A percentile compares a stretch with the other conserved stretches of the same genome.
These are phyloP conservation scores for Penicillium malachiteum DNA, from an alignment of 495 filamentous ascomycete genomes.

Conservation along the genomic window DNA sequence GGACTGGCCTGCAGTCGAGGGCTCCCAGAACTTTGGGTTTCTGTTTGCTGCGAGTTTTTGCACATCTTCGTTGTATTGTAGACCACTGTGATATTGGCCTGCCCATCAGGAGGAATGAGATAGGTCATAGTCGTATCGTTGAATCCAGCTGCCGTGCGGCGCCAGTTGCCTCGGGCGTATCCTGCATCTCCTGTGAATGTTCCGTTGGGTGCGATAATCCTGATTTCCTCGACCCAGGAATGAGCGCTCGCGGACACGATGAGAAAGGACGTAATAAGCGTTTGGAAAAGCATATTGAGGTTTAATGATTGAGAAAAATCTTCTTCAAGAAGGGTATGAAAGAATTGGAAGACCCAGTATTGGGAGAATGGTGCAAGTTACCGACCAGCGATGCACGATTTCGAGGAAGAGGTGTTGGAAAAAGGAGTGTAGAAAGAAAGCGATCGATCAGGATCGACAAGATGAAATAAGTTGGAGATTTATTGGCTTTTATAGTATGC, in stretches of 20 bases:
- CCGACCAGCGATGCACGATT: slow-evolving; percentile 14
- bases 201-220: slow-evolving; percentile 69
- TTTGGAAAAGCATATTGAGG: slow-evolving; percentile 11
- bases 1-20: slow-evolving; percentile 65
- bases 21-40: slow-evolving; percentile 53
- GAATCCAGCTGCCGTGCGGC: slow-evolving; percentile 48
- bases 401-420: not conserved
- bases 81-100: slow-evolving; percentile 26
- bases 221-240: slow-evolving; percentile 75
- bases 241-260: slow-evolving; percentile 53
- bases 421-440: not conserved
- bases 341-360: not conserved
- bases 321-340: not conserved
- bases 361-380: slow-evolving; percentile 1
- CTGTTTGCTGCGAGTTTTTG: slow-evolving; percentile 49
- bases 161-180: slow-evolving; percentile 61
- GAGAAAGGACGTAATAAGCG: slow-evolving; percentile 28
- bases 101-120: slow-evolving; percentile 52
- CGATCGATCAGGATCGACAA: too few relatives aligned
- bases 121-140: slow-evolving; percentile 51
- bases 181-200: slow-evolving; percentile 68
- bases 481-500: not conserved
- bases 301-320: not conserved
- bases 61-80: slow-evolving; percentile 49
- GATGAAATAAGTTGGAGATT: too few relatives aligned